Evolutionary conservation across 768 basidiomycete species (phyloP).

Genomic region (Boletus sensibilis): DNA sequence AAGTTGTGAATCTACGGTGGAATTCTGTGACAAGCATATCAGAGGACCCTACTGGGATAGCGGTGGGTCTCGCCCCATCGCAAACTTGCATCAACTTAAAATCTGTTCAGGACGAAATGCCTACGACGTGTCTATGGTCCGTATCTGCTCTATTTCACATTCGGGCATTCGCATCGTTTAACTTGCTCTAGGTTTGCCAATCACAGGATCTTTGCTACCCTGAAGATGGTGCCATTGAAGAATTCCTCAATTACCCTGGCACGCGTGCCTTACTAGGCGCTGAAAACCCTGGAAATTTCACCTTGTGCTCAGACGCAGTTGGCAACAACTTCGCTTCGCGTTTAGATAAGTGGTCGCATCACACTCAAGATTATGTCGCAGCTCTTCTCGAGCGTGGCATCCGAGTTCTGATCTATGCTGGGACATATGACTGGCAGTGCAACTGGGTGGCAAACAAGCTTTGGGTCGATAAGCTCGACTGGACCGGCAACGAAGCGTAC

Average conservation of each 20-base stretch:
- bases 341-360: constrained; percentile 58
- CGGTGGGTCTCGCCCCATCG: constrained; percentile 26
- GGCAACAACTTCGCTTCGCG: constrained; percentile 48
- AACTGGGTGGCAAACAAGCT: constrained; percentile 66
- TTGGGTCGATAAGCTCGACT: constrained; percentile 59
- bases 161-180: not conserved
- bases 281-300: constrained; percentile 48
- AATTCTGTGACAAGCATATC: constrained; percentile 62
- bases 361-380: constrained; percentile 57
- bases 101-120: constrained; percentile 42
- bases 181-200: constrained; percentile 22
- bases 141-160: not conserved
- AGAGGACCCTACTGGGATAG: constrained; percentile 40
- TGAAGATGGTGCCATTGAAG: constrained; percentile 39
- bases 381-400: constrained; percentile 55
- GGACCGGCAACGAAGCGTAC: constrained; percentile 56
- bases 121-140: constrained; percentile 58
- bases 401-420: constrained; percentile 54
- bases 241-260: constrained; percentile 47
- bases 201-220: constrained; percentile 37
- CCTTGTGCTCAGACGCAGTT: constrained; percentile 55
- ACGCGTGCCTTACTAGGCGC: constrained; percentile 49
- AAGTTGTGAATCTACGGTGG: constrained; percentile 62
- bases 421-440: constrained; percentile 55
- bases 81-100: not conserved